Conservation (phyloP, 2,329 filamentous ascomycete genomes). For the Phyllosticta ampelicida region DNA sequence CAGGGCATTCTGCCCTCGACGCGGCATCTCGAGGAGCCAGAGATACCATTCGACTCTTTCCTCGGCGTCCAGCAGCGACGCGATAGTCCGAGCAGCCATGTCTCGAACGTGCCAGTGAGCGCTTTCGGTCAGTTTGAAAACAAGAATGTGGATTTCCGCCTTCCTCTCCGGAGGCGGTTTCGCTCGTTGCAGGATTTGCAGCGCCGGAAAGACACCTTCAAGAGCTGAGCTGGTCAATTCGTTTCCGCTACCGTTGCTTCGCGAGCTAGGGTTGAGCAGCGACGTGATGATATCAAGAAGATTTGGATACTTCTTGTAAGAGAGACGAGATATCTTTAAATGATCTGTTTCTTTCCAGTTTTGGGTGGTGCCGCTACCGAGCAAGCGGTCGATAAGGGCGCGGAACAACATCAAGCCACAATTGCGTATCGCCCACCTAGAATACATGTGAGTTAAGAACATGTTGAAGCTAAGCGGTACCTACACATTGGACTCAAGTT, state of each 20-base stretch:
- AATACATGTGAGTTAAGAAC: background rate
- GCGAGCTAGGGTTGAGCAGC: slow-evolving; percentile 37
- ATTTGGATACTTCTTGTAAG: slow-evolving; percentile 58
- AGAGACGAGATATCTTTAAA: slow-evolving; percentile 43
- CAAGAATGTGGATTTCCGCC: slow-evolving; percentile 45
- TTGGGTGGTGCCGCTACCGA: slow-evolving; percentile 17
- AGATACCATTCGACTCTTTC: slow-evolving; percentile 18
- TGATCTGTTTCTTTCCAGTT: slow-evolving; percentile 45
- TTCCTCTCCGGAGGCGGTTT: slow-evolving; percentile 50
- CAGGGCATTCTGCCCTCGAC: slow-evolving; percentile 16
- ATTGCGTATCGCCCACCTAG: slow-evolving; percentile 85
- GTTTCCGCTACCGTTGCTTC: slow-evolving; percentile 1
- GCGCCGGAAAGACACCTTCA: slow-evolving; percentile 68
- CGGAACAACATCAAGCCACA: slow-evolving; percentile 83
- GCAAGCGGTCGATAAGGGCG: slow-evolving; percentile 65
- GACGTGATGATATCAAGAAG: slow-evolving; percentile 53
- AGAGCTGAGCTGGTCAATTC: slow-evolving; percentile 23
- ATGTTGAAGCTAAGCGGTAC: slow-evolving; percentile 3
- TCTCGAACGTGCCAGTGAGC: slow-evolving; percentile 72
- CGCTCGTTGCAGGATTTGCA: slow-evolving; percentile 69
- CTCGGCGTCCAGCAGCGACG: slow-evolving; percentile 21
- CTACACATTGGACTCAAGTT: slow-evolving; percentile 67
- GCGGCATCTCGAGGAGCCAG: slow-evolving; percentile 14
- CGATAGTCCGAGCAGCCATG: slow-evolving; percentile 63
- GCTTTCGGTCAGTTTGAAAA: slow-evolving; percentile 54